Evolutionary conservation across 1,284 basidiomycete genomes (phyloP), one percentile per base, ranked within the genome.

Genomic region (Leccinum variabile): DNA sequence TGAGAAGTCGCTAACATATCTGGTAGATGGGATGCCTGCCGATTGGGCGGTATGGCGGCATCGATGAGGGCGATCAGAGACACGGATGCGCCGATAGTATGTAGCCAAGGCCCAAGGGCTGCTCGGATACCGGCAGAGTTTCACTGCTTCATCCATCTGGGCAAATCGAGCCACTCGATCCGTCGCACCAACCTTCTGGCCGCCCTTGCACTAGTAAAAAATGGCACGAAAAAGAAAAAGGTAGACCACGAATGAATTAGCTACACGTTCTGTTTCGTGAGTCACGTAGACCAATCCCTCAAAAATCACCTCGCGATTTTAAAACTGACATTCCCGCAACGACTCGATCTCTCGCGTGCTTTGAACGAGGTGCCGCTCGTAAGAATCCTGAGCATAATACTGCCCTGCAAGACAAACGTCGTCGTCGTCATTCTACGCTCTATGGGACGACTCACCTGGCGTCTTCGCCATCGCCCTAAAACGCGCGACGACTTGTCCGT

Each of bases 401-500:
- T 79, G 76, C 6, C 76, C 85, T 83, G 52, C 46, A 50, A 44
- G n/a, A 44, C 8, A 44, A 44, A 8, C 8, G n/a, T 11, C 11
- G 5, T 30, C 28, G 28, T 18, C 41, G 5, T 44, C 10, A 5
- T 44, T n/a, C 39, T 1, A 28, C 14, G 16, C 28, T 25, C 18
- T 1, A 35, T 35, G 35, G 5, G 13, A 35, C 25, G 25, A 18
- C 80, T 63, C 52, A 87, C 87, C 79, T 63, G 85, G 78, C 3
- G 77, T 81, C 57, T 84, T 81, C 0, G 84, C 79, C 13, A 76
- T 73, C 3, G 84, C 83, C 41, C 87, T 75, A 70, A 84, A 86
- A 18, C 84, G 79, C 5, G 89, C 90, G 44, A 92, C 79, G 5
- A 90, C 79, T 57, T 84, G 81, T 50, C 88, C 79, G 68, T 92